Conservation (phyloP, 257 asterid genomes). For the Solanum ossicruentum region DNA sequence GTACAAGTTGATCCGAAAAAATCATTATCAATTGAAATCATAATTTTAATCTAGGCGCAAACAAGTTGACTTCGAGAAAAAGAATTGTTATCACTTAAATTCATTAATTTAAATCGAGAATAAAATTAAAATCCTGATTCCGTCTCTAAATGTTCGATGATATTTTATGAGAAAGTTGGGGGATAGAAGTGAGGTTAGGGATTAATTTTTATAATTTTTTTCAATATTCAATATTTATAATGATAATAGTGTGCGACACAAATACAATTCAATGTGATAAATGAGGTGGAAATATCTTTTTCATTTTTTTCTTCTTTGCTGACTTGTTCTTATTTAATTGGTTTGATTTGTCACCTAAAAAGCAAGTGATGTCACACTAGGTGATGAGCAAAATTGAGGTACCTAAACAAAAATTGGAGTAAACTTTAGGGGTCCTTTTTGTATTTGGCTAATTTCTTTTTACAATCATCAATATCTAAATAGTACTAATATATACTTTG, state of each 20-base stretch:
- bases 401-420: not conserved
- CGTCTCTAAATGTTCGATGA: not conserved
- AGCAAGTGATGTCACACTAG: not conserved
- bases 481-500: too few species aligned
- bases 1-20: not conserved
- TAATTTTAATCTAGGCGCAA: not conserved
- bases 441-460: not conserved
- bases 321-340: not conserved
- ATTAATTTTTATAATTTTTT: too few species aligned
- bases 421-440: not conserved
- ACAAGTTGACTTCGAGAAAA: not conserved
- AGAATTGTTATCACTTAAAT: too few species aligned
- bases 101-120: too few species aligned
- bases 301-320: not conserved
- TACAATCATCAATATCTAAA: too few species aligned
- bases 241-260: too few species aligned
- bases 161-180: too few species aligned
- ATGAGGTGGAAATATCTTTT: not conserved
- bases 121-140: too few species aligned
- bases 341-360: not conserved
- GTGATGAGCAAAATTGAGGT: not conserved
- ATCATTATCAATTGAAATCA: too few species aligned
- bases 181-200: not conserved
- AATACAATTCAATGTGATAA: too few species aligned
- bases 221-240: too few species aligned